Base-by-base conservation (phyloP, 208 protist species). In the Angomonas desouzai region DNA sequence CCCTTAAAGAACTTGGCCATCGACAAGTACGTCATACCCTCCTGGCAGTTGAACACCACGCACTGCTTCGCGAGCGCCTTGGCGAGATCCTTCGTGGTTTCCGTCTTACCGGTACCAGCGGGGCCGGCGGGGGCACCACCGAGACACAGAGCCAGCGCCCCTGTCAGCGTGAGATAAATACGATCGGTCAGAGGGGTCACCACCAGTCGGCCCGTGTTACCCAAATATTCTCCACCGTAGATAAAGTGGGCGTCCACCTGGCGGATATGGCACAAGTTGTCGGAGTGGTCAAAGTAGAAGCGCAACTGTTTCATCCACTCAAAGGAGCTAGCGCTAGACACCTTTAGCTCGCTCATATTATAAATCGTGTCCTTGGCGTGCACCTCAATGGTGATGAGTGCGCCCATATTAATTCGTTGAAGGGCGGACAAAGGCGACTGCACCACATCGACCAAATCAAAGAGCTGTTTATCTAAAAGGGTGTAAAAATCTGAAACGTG, bases 1-100 rank as follows among this genome's bases (percentile, higher is more conserved):
- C 96, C 96, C 45, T 98, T 98, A 84, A 98, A 98, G 74, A 98
- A 98, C 81, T 98, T 98, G 49, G 83, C 95, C 97, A 98, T 98
- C 10, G 96, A 96, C 27, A 87, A 67, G 79, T 93, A 97, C 27
- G 95, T 97, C 89, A 98, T 96, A 64, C 94, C 93, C 67, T 98
- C 94, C 68, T 97, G 93, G 71, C 97, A 99, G 84, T 99, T 99
- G 81, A 99, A 98, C 40, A 99, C 97, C 55, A 99, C 94, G 57
- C 97, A 99, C 74, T 99, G 95, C 77, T 98, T 98, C 29, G 97
- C 87, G 29, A 99, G 79, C 23, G 97, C 96, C 73, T 99, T 98
- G 40, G 97, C 96, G 0, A 99, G 76, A 81, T 99, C 97, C 79
- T 99, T 99, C 18, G 87, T 95, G n/a, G 97, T 93, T 70, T 98